Evolutionary conservation across 2,329 filamentous ascomycete species (phyloP).

Genomic region (Colletotrichum sp.): DNA sequence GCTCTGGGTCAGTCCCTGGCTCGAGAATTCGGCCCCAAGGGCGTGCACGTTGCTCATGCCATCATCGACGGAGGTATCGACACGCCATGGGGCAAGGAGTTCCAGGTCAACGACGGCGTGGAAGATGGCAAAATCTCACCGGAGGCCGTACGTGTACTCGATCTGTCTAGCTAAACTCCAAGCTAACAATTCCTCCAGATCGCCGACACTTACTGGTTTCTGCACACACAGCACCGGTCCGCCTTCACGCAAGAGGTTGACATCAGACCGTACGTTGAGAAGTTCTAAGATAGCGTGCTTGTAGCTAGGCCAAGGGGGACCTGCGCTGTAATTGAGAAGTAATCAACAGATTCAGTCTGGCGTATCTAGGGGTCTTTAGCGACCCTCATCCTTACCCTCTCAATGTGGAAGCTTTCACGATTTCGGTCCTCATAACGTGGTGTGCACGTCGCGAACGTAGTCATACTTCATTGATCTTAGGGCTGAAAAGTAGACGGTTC

Average conservation of each 20-base stretch:
- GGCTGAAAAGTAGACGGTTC: slow-evolving; percentile 19
- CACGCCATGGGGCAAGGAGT: slow-evolving; percentile 70
- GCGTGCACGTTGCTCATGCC: slow-evolving; percentile 82
- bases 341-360: background rate
- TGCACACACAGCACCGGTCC: slow-evolving; percentile 81
- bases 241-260: slow-evolving; percentile 85
- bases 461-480: slow-evolving; percentile 25
- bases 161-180: background rate
- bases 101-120: slow-evolving; percentile 46
- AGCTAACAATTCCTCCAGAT: slow-evolving; percentile 58
- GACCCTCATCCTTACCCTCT: background rate
- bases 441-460: slow-evolving; percentile 17
- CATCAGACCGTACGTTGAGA: slow-evolving; percentile 80
- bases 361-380: background rate
- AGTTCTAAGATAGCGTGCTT: slow-evolving; percentile 52
- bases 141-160: slow-evolving; percentile 64
- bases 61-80: slow-evolving; percentile 88
- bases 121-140: slow-evolving; percentile 71
- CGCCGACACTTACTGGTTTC: slow-evolving; percentile 83
- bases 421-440: background rate
- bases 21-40: slow-evolving; percentile 82
- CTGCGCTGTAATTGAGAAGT: background rate
- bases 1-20: slow-evolving; percentile 78
- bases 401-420: slow-evolving; percentile 5
- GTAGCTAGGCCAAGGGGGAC: background rate